phyloP scores from a whole-genome alignment of 1,139 yeast species.

The Barnettozyma hawaiiensis region DNA sequence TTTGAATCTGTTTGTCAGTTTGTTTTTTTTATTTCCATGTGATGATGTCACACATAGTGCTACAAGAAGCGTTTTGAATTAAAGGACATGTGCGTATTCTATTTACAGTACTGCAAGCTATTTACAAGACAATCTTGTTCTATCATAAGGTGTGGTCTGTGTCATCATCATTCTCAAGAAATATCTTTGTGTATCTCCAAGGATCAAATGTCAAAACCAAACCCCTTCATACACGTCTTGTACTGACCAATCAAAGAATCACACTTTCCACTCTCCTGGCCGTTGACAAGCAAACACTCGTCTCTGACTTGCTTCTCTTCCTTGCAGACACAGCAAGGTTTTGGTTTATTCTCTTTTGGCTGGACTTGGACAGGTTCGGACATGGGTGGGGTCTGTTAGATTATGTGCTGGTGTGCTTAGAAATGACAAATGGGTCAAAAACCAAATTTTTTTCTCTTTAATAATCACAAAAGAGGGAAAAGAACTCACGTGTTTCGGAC shows the following conservation, averaged over 20 bases:
- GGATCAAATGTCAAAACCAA: constrained; percentile 50
- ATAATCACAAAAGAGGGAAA: too few species aligned
- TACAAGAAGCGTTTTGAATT: too few species aligned
- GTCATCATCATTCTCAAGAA: too few species aligned
- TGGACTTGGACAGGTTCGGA: constrained; percentile 12
- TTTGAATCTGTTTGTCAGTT: too few species aligned
- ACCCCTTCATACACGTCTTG: constrained; percentile 88
- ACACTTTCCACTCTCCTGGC: constrained; percentile 83
- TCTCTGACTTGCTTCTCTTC: constrained; percentile 81
- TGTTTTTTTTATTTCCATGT: background rate
- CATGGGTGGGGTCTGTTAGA: background rate
- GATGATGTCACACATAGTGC: too few species aligned
- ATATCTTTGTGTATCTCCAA: too few species aligned
- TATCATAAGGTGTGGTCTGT: background rate
- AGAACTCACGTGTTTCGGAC: too few species aligned
- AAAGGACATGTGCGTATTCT: too few species aligned
- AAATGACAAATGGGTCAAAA: too few species aligned
- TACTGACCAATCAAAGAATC: constrained; percentile 62
- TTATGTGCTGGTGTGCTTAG: background rate
- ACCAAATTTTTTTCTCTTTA: too few species aligned
- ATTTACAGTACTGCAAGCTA: background rate
- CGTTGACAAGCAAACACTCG: constrained; percentile 77
- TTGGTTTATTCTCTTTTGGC: constrained; percentile 46
- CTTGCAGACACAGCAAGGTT: constrained; percentile 95
- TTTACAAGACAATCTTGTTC: background rate